Conservation (phyloP, 805 yeast genomes). For the Pichia eremophila region DNA sequence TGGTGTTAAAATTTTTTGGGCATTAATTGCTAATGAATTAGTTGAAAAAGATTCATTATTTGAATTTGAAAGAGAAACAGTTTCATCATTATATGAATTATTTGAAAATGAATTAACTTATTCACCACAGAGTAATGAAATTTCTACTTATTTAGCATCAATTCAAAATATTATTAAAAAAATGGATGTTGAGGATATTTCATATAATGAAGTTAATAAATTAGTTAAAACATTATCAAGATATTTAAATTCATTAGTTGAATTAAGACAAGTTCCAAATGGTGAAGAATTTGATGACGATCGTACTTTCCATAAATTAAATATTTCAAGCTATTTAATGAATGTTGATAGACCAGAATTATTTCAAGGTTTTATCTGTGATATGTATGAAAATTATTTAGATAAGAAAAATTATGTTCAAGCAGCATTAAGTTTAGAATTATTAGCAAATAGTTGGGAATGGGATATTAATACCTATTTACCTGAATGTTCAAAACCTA, state of each 20-base stretch:
- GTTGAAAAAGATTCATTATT: conserved; percentile 45
- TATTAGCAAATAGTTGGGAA: conserved; percentile 63
- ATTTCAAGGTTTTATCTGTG: conserved; percentile 69
- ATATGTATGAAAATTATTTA: conserved; percentile 58
- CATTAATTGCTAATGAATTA: conserved; percentile 60
- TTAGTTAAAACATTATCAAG: conserved; percentile 48
- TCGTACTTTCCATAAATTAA: conserved; percentile 68
- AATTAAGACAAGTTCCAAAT: conserved; percentile 63
- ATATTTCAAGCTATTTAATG: conserved; percentile 66
- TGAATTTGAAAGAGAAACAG: conserved; percentile 55
- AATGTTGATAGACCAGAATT: conserved; percentile 72
- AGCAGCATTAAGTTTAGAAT: conserved; percentile 73
- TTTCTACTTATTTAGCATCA: conserved; percentile 40
- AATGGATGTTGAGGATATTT: conserved; percentile 57
- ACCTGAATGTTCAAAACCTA: conserved; percentile 53
- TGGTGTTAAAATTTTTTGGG: conserved; percentile 62
- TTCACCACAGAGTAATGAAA: conserved; percentile 48
- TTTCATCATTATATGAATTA: conserved; percentile 54
- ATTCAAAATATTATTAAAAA: conserved; percentile 37
- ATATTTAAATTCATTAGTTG: conserved; percentile 55
- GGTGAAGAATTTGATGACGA: conserved; percentile 84
- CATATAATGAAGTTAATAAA: conserved; percentile 38
- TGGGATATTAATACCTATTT: conserved; percentile 58
- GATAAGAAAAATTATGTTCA: conserved; percentile 58
- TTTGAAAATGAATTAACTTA: conserved; percentile 45